Conservation (phyloP, 2,329 filamentous ascomycete genomes). For the Ophiostoma ulmi region DNA sequence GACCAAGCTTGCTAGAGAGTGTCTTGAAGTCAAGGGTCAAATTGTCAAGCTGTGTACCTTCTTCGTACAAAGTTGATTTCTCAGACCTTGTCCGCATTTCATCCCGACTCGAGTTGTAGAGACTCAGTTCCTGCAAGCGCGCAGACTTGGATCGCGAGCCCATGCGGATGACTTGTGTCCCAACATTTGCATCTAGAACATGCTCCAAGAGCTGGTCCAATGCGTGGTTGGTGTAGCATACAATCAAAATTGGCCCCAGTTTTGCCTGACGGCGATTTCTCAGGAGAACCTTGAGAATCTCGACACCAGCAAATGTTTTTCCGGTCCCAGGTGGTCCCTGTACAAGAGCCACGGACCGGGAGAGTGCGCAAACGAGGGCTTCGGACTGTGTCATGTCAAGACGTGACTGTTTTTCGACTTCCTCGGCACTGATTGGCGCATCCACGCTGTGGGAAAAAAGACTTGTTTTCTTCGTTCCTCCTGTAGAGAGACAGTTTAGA, state of each 20-base stretch:
- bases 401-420: slow-evolving; percentile 36
- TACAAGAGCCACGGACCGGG: slow-evolving; percentile 53
- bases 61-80: slow-evolving; percentile 33
- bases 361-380: slow-evolving; percentile 51
- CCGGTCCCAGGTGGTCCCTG: slow-evolving; percentile 69
- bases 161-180: slow-evolving; percentile 55
- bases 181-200: slow-evolving; percentile 42
- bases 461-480: background rate
- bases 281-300: slow-evolving; percentile 53
- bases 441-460: slow-evolving; percentile 23
- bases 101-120: slow-evolving; percentile 38
- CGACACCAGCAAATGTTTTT: slow-evolving; percentile 57
- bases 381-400: slow-evolving; percentile 50
- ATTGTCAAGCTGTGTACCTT: slow-evolving; percentile 12
- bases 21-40: background rate
- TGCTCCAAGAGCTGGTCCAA: slow-evolving; percentile 57
- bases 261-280: slow-evolving; percentile 37
- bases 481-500: slow-evolving; percentile 34
- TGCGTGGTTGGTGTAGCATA: slow-evolving; percentile 50
- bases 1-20: background rate
- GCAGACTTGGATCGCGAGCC: slow-evolving; percentile 55
- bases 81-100: slow-evolving; percentile 39
- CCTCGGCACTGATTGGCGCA: slow-evolving; percentile 19
- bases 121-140: slow-evolving; percentile 45
- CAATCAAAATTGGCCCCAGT: slow-evolving; percentile 43